Conservation (phyloP, 371 early-diverging fungal species). For the Mucor irregularis region DNA sequence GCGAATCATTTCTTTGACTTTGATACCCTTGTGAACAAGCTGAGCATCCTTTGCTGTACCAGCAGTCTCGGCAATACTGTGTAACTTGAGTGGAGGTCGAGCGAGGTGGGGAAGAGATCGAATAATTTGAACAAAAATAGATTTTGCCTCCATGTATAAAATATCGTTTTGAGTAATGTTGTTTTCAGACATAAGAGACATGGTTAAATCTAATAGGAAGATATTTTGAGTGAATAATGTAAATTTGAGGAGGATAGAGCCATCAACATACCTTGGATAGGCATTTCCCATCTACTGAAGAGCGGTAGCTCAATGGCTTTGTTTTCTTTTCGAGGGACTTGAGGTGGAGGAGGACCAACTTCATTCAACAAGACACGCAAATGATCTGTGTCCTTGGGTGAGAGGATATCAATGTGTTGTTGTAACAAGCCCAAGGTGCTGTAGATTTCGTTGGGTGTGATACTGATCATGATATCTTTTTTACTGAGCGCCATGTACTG, state of each 20-base stretch:
- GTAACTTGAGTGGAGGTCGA: constrained; percentile 54
- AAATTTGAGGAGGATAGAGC: no score
- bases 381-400: constrained; percentile 81
- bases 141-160: constrained; percentile 89
- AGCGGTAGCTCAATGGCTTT: constrained; percentile 80
- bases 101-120: constrained; percentile 72
- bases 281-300: constrained; percentile 92
- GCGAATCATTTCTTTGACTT: constrained; percentile 85
- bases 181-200: constrained; percentile 67
- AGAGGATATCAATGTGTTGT: constrained; percentile 80
- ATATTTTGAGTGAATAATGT: background rate
- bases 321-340: constrained; percentile 85
- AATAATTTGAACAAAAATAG: constrained; percentile 87
- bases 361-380: constrained; percentile 78
- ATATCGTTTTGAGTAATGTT: constrained; percentile 87
- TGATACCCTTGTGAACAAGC: constrained; percentile 86
- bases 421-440: constrained; percentile 83
- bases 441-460: constrained; percentile 92
- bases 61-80: constrained; percentile 79
- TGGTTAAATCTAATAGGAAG: constrained; percentile 43
- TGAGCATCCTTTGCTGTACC: constrained; percentile 83
- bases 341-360: constrained; percentile 74
- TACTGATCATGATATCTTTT: constrained; percentile 84
- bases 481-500: constrained; percentile 94
- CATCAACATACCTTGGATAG: constrained; percentile 67